Conservation (phyloP, 306 rosid species). For the Cucumis sativus region Cucumber_9930_V3 NC_026660.2:23474501-23475000, state of each 20-base stretch:
- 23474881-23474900: slow-evolving; percentile 84
- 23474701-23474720: slow-evolving; percentile 43
- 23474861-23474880: slow-evolving; percentile 21
- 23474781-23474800: slow-evolving; percentile 62
- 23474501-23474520: slow-evolving; percentile 17
- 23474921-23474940: slow-evolving; percentile 67
- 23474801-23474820: background rate
- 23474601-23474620: background rate
- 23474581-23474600: background rate
- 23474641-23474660: background rate
- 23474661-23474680: background rate
- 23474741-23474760: slow-evolving; percentile 79
- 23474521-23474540: slow-evolving; percentile 7
- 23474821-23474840: background rate
- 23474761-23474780: slow-evolving; percentile 94
- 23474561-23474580: slow-evolving; percentile 6
- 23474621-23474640: background rate
- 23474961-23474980: slow-evolving; percentile 56
- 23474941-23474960: slow-evolving; percentile 43
- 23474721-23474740: slow-evolving; percentile 73
- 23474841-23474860: background rate
- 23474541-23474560: background rate
- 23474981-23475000: slow-evolving; percentile 79
- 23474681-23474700: background rate
- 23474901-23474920: slow-evolving; percentile 54